Evolutionary conservation across 2,329 filamentous ascomycete species (phyloP), one percentile per base, ranked within the genome.

Genomic region (Fusarium buharicum): DNA sequence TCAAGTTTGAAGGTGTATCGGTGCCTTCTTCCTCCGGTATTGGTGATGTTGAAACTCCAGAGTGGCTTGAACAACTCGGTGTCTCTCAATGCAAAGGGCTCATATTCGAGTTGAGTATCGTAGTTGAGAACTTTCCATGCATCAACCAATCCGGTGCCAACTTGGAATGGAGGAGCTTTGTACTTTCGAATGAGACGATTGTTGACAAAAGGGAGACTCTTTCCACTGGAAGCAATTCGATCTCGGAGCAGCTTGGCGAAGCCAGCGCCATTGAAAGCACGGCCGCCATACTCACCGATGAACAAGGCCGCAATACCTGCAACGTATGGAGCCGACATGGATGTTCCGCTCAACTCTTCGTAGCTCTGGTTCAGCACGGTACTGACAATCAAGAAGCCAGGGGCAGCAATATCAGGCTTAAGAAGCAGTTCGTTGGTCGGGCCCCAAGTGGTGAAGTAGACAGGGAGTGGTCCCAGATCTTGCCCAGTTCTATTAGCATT

Each of bases 281-380:
- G 75, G 2, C 79, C 79, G 3, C 79, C 79, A 48, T 77, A 70
- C 20, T 77, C 67, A 8, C 76, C 73, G 38, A 82, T 75, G 58
- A 78, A 82, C 22, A 83, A 68, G 7, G 79, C 80, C 4, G 79
- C 79, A n/a, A 82, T 73, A 13, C 82, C 83, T 33, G 83, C 81
- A 20, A 84, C 75, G 54, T 84, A 83, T 1, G 83, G 83, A 6
- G 79, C 79, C 1, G 83, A 79, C 84, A 86, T 86, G 1, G 82
- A 85, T 0, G 84, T 86, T 39, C 84, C 84, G 39, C 77, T 81
- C 50, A 82, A 73, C 7, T 81, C 73, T 13, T 76, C 77, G 59
- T 83, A 86, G 10, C 55, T 63, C 20, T 74, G 73, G 20, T 78
- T 71, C 2, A 78, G 75, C 39, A 78, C 79, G 2, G 82, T 84